These are phyloP conservation scores for Coemansia interrupta DNA, from an alignment of 192 early-diverging fungal genomes.

Conservation along the genomic window DNA sequence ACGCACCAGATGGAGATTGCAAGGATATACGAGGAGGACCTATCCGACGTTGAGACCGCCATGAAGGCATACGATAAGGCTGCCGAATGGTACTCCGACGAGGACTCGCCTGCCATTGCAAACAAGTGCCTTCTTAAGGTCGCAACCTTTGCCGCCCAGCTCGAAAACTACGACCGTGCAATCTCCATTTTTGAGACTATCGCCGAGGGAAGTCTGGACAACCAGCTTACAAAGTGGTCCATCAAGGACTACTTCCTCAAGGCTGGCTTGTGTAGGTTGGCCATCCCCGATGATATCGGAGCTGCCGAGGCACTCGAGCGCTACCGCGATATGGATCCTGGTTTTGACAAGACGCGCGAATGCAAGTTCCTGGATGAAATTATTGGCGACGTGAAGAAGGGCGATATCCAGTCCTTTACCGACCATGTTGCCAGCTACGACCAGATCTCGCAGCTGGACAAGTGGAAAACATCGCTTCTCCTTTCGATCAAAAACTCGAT, in stretches of 20 bases:
- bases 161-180: conserved; percentile 85
- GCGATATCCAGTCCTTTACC: conserved; percentile 82
- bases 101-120: conserved; percentile 86
- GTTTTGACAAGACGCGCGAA: conserved; percentile 82
- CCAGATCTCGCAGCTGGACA: conserved; percentile 84
- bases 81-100: conserved; percentile 88
- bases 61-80: conserved; percentile 87
- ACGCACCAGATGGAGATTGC: conserved; percentile 92
- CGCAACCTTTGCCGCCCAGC: conserved; percentile 81
- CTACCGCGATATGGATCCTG: conserved; percentile 85
- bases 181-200: conserved; percentile 88
- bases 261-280: conserved; percentile 87
- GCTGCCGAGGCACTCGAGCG: conserved; percentile 71
- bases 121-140: conserved; percentile 91
- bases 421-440: conserved; percentile 80
- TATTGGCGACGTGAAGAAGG: conserved; percentile 67
- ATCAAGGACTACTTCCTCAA: conserved; percentile 96
- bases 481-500: conserved; percentile 86
- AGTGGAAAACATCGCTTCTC: conserved; percentile 93
- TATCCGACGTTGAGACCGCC: conserved; percentile 73
- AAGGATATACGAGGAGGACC: conserved; percentile 82
- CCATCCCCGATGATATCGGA: conserved; percentile 73
- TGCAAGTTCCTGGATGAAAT: conserved; percentile 73
- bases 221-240: conserved; percentile 91
- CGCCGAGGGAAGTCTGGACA: conserved; percentile 78